These are phyloP conservation scores for Podila horticola DNA, from an alignment of 192 early-diverging fungal genomes.

Conservation along the genomic window DNA sequence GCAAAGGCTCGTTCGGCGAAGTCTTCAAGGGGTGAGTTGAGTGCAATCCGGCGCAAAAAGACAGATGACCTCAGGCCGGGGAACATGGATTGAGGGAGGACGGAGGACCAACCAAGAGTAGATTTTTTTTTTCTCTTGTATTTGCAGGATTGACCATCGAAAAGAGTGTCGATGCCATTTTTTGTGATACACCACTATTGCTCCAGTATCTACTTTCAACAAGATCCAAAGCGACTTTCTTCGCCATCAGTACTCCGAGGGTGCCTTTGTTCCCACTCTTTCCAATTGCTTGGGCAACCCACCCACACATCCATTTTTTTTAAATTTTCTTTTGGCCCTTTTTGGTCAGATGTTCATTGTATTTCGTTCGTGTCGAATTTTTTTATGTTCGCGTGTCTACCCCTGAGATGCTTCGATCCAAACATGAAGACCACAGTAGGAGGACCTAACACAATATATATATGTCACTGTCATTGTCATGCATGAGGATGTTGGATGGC, in stretches of 20 bases:
- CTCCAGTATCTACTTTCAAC: no score
- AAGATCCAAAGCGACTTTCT: background rate
- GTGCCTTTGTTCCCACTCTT: background rate
- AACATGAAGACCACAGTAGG: no score
- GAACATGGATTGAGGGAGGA: no score
- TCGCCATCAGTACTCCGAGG: background rate
- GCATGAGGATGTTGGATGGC: no score
- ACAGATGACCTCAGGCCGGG: background rate
- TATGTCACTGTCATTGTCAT: background rate
- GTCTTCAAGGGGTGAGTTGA: constrained; percentile 81
- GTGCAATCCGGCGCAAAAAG: background rate
- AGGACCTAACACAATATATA: background rate
- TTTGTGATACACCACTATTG: no score
- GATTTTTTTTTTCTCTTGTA: no score
- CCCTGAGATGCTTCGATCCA: no score
- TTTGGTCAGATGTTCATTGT: background rate
- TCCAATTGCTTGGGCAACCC: no score
- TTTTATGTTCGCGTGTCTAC: no score
- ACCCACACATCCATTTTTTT: background rate
- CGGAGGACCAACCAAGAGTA: background rate
- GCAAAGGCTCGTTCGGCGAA: constrained; percentile 85
- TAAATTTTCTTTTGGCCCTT: constrained; percentile 7
- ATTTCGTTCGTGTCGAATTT: background rate
- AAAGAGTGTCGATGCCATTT: no score
- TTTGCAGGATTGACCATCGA: no score